Base-by-base conservation (phyloP, 805 yeast genomes). In the Debaryomyces hansenii region DNA sequence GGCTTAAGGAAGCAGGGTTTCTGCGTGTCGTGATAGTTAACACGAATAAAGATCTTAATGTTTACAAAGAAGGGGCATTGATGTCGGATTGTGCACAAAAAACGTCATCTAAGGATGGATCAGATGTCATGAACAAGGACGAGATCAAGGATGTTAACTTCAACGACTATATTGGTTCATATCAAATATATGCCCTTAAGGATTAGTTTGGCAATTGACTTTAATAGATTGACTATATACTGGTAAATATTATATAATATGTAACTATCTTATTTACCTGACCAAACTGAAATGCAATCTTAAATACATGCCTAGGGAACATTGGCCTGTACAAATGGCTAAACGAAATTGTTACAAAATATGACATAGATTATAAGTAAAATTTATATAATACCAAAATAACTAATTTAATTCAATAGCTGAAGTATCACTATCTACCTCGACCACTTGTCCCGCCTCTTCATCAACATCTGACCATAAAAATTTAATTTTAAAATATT, bases 401-500 rank as follows among this genome's bases (percentile, higher is more conserved):
- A 3, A 24, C 27, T 9, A 16, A 24, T 24, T 2, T 24, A 24
- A 24, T 24, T 24, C 10, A 5, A 24, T 3, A 24, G 4, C 10
- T 24, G 27, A 7, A 16, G 3, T 24, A 5, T 24, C 27, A 11
- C 5, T 31, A 31, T 31, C 34, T 6, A 31, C 8, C 16, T 31
- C 34, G 4, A 28, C 4, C 16, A 8, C 34, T 31, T 11, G 14
- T 24, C 5, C 27, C 2, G 10, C 27, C 16, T 31, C 34, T 3
- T 31, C 34, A 37, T 37, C 20, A 4, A 49, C 55, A 43, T 65
- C 69, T 7, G 45, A 29, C 71, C 69, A 70, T 24, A 57, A 42
- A 37, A 58, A 62, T 44, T 55, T 59, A 5, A 49, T 28, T 46
- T 54, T 60, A 40, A 72, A 63, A 50, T 58, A 66, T 49, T 54